Evolutionary conservation across 495 filamentous ascomycete genomes (phyloP).

Genomic region (Talaromyces wortmannii): DNA sequence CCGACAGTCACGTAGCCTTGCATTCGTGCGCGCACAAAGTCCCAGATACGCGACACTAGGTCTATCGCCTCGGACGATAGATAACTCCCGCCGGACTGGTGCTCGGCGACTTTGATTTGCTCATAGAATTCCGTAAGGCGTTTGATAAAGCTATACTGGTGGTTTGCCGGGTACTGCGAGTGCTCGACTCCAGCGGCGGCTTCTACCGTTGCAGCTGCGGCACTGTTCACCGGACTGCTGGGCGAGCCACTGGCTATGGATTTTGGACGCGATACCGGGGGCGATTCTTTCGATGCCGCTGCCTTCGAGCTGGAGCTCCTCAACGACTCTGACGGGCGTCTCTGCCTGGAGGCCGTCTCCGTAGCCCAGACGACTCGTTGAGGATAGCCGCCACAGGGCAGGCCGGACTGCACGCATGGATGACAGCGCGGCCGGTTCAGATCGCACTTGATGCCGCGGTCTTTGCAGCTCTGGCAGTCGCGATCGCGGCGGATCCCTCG

Average conservation of each 20-base stretch:
- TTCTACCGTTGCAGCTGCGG: neutral
- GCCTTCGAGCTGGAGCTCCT: neutral
- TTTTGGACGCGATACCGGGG: neutral
- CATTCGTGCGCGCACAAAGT: conserved; percentile 16
- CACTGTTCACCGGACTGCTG: neutral
- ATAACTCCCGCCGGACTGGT: conserved; percentile 12
- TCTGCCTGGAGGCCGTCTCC: conserved; percentile 7
- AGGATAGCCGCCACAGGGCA: conserved; percentile 19
- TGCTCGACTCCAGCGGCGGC: neutral
- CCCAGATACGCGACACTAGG: conserved; percentile 18
- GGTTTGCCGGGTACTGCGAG: conserved; percentile 7
- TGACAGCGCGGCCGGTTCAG: conserved; percentile 24
- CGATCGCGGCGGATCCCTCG: conserved; percentile 27
- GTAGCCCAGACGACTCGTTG: conserved; percentile 26
- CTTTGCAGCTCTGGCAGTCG: conserved; percentile 22
- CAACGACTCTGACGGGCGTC: neutral
- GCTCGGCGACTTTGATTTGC: conserved; percentile 12
- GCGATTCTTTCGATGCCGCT: conserved; percentile 4
- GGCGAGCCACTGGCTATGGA: neutral
- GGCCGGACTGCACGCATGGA: conserved; percentile 14
- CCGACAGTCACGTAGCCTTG: conserved; percentile 7
- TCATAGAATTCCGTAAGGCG: conserved; percentile 21
- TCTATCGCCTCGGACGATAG: conserved; percentile 18
- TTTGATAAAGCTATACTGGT: conserved; percentile 27
- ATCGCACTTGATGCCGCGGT: conserved; percentile 23